These are phyloP conservation scores for Lolium rigidum DNA, from an alignment of 176 grass and related monocot species.

Conservation along the genomic window DNA sequence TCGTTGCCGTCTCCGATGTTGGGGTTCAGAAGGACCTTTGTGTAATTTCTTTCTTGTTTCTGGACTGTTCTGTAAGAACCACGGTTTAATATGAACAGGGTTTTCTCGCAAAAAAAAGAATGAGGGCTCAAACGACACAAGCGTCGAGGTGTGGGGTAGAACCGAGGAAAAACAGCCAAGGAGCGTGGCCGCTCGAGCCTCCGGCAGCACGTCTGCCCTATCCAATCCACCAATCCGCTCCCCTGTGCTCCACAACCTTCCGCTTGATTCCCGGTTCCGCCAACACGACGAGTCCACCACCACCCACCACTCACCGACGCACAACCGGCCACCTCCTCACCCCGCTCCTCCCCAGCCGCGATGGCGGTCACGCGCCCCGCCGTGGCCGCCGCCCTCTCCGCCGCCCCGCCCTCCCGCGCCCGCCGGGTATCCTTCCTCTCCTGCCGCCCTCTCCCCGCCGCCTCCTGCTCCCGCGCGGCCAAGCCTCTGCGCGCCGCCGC, in stretches of 20 bases:
- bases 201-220: slow-evolving; percentile 18
- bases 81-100: no score
- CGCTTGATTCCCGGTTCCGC: slow-evolving; percentile 20
- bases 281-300: not conserved
- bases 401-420: slow-evolving; percentile 43
- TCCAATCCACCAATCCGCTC: slow-evolving; percentile 23
- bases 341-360: not conserved
- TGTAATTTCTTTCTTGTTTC: no score
- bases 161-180: not conserved
- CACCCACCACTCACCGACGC: slow-evolving; percentile 19
- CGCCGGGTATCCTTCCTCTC: slow-evolving; percentile 9
- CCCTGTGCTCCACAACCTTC: slow-evolving; percentile 33
- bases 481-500: slow-evolving; percentile 37
- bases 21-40: no score
- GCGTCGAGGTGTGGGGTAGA: not conserved
- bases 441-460: slow-evolving; percentile 27
- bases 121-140: no score
- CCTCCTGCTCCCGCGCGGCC: not conserved
- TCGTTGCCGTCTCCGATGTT: no score
- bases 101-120: no score
- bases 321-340: not conserved
- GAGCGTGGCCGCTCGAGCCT: not conserved
- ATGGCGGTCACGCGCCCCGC: slow-evolving; percentile 67
- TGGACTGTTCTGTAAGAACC: no score
- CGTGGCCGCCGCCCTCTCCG: slow-evolving; percentile 51